phyloP scores from a whole-genome alignment of 768 basidiomycete genomes.

The Gloeostereum incarnatum region DNA sequence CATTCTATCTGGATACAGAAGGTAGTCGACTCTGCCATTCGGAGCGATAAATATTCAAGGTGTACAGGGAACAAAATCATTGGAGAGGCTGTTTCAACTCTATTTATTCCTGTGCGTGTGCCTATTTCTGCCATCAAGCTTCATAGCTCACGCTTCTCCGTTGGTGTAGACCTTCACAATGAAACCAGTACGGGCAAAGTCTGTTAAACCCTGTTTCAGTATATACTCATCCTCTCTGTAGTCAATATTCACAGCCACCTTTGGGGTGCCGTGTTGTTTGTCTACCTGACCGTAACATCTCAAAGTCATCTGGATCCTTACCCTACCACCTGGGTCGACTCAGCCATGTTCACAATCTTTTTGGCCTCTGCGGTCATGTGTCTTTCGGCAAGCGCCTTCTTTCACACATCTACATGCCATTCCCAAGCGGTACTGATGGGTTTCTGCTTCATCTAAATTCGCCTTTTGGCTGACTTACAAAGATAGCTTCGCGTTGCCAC shows the following conservation, averaged over 20 bases:
- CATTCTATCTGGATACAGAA: slow-evolving; percentile 60
- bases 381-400: slow-evolving; percentile 60
- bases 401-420: slow-evolving; percentile 68
- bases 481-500: slow-evolving; percentile 56
- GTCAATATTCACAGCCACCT: slow-evolving; percentile 87
- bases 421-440: slow-evolving; percentile 46
- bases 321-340: slow-evolving; percentile 53
- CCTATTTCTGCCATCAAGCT: slow-evolving; percentile 10
- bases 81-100: slow-evolving; percentile 59
- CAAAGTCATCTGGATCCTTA: slow-evolving; percentile 42
- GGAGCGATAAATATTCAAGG: slow-evolving; percentile 4
- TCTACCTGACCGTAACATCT: slow-evolving; percentile 44
- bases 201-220: not conserved
- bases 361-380: slow-evolving; percentile 66
- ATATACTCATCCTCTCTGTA: slow-evolving; percentile 14
- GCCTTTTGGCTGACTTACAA: not conserved
- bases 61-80: slow-evolving; percentile 44
- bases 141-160: slow-evolving; percentile 10
- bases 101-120: slow-evolving; percentile 53
- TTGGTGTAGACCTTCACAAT: slow-evolving; percentile 58
- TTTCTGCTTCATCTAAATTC: not conserved
- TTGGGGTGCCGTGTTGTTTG: slow-evolving; percentile 56
- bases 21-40: slow-evolving; percentile 26
- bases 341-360: slow-evolving; percentile 53
- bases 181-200: slow-evolving; percentile 46